Percentiles rank a stretch among this genome's conserved stretches.
phyloP scores from a whole-genome alignment of 1,284 basidiomycete genomes.

The Moniliella sp. region DNA sequence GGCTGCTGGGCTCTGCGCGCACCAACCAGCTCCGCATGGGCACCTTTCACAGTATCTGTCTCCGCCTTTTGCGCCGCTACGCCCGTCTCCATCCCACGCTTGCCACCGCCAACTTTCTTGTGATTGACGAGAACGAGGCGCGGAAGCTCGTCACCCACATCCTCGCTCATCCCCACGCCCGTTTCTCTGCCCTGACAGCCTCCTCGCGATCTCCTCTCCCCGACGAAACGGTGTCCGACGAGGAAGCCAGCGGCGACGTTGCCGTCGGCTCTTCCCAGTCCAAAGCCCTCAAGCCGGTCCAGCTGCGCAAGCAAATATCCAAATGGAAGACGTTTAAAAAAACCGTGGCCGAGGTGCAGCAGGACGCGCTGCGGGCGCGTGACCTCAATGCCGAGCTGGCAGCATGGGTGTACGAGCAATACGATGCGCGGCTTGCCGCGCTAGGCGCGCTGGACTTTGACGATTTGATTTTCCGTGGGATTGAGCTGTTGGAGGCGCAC shows the following conservation, averaged over 20 bases:
- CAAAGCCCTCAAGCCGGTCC: slow-evolving; percentile 5
- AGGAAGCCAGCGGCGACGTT: too few relatives aligned
- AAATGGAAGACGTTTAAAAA: too few relatives aligned
- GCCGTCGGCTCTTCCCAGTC: too few relatives aligned
- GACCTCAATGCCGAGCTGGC: too few relatives aligned
- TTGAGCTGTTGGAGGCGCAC: slow-evolving; percentile 45
- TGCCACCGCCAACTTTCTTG: slow-evolving; percentile 54
- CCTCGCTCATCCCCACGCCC: too few relatives aligned
- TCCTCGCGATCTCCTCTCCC: too few relatives aligned
- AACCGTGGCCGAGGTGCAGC: too few relatives aligned
- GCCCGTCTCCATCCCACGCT: slow-evolving; percentile 41
- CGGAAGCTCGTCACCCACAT: neutral
- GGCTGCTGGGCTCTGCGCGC: slow-evolving; percentile 48
- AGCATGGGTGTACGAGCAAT: slow-evolving; percentile 46
- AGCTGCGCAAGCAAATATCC: too few relatives aligned
- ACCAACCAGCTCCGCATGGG: slow-evolving; percentile 47
- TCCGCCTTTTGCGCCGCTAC: slow-evolving; percentile 48
- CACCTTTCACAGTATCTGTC: slow-evolving; percentile 66
- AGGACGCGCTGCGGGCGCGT: too few relatives aligned
- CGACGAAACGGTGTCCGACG: too few relatives aligned
- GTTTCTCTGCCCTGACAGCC: too few relatives aligned
- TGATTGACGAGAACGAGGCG: slow-evolving; percentile 55
- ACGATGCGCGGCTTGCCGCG: slow-evolving; percentile 45
- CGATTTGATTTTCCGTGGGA: slow-evolving; percentile 53
- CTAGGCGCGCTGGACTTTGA: slow-evolving; percentile 70